These are phyloP conservation scores for Clausena lansium DNA, from an alignment of 345 rosid genomes.

Conservation along the genomic window DNA sequence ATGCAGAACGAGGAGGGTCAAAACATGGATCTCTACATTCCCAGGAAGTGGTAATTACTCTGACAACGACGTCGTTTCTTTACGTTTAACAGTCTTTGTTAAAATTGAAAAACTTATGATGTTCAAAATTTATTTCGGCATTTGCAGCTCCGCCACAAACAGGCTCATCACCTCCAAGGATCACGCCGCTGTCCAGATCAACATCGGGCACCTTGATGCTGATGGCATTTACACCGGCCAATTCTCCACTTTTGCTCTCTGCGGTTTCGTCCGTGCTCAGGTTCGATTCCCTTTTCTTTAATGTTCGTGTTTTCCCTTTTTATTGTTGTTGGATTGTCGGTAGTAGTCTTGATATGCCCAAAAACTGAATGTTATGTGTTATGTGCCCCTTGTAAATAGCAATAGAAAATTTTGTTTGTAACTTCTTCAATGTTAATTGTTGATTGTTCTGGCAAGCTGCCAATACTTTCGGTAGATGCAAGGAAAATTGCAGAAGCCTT, in stretches of 20 bases:
- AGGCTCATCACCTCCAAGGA: constrained; percentile 63
- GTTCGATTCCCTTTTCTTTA: constrained; percentile 11
- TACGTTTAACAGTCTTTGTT: not conserved
- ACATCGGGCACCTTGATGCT: constrained; percentile 53
- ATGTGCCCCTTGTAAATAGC: too few species aligned
- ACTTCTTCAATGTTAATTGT: not conserved
- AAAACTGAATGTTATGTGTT: too few species aligned
- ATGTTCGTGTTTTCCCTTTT: too few species aligned
- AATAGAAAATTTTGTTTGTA: too few species aligned
- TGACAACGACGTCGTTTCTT: not conserved
- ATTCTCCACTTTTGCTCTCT: constrained; percentile 50
- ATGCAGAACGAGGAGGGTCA: constrained; percentile 98
- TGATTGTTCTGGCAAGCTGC: not conserved
- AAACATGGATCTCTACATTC: constrained; percentile 83
- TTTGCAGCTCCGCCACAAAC: constrained; percentile 60
- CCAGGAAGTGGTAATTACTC: constrained; percentile 69
- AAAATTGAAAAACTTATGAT: not conserved
- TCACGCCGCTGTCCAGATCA: constrained; percentile 58
- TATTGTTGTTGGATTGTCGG: too few species aligned
- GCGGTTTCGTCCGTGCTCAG: constrained; percentile 58
- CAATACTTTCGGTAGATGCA: too few species aligned
- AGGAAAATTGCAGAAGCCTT: not conserved
- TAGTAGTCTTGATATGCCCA: too few species aligned
- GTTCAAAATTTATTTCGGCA: not conserved
- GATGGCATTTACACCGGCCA: constrained; percentile 48